These are phyloP conservation scores for Naematelia aurantialba DNA, from an alignment of 768 basidiomycete genomes.

Conservation along the genomic window DNA sequence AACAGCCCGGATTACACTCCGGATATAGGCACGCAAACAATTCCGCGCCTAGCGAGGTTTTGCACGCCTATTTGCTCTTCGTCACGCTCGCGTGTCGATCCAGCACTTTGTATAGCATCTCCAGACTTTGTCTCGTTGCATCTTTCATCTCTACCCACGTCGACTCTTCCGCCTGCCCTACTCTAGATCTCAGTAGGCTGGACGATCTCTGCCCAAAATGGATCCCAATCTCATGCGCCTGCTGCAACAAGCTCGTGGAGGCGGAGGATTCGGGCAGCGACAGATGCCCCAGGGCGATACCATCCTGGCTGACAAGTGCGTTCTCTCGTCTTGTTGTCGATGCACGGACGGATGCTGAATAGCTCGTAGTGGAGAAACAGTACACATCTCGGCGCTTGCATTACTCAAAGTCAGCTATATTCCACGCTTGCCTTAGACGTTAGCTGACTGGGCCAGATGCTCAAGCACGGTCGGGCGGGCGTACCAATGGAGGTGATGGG, in stretches of 20 bases:
- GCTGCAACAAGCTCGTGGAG: conserved; percentile 22
- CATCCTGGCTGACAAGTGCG: conserved; percentile 46
- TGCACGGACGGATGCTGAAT: not conserved
- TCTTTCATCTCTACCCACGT: conserved; percentile 2
- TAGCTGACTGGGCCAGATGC: conserved; percentile 63
- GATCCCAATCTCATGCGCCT: conserved; percentile 32
- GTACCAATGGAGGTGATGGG: conserved; percentile 99
- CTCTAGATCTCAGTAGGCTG: not conserved
- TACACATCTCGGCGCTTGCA: conserved; percentile 96
- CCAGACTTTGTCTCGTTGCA: not conserved
- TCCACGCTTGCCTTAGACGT: not conserved
- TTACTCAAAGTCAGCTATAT: conserved; percentile 80
- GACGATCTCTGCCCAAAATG: conserved; percentile 12
- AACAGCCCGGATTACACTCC: not conserved
- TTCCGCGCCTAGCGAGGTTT: not conserved
- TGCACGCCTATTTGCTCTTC: not conserved
- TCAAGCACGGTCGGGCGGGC: conserved; percentile 97
- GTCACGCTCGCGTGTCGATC: not conserved
- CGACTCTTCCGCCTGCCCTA: not conserved
- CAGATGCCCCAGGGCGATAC: conserved; percentile 26
- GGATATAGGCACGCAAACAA: not conserved
- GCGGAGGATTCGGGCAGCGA: conserved; percentile 10
- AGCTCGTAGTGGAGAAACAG: conserved; percentile 54
- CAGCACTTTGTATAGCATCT: not conserved
- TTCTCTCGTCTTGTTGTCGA: not conserved